phyloP scores from a whole-genome alignment of 2,329 filamentous ascomycete species.

The Elsinoe batatas region DNA sequence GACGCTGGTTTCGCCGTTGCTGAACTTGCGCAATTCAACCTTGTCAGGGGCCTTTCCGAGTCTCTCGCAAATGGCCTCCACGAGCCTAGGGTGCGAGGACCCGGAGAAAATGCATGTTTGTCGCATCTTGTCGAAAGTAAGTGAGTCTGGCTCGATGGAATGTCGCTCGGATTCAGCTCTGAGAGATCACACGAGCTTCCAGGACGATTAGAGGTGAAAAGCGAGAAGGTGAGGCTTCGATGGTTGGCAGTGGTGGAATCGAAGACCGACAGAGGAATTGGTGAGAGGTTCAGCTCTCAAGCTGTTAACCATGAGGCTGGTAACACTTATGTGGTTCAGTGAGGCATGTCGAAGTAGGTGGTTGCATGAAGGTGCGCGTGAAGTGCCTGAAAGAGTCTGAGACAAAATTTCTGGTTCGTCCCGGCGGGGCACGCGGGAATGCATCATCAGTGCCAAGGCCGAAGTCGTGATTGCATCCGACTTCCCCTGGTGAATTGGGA shows the following conservation, averaged over 20 bases:
- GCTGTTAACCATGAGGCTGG: conserved; percentile 3
- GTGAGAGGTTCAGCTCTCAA: conserved; percentile 3
- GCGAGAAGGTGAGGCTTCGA: not conserved
- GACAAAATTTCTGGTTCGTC: conserved; percentile 8
- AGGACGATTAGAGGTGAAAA: not conserved
- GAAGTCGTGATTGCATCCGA: not conserved
- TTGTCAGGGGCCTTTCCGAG: conserved; percentile 51
- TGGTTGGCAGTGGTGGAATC: not conserved
- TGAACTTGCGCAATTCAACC: conserved; percentile 55
- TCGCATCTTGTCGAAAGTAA: conserved; percentile 41
- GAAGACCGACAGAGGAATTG: not conserved
- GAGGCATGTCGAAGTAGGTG: not conserved
- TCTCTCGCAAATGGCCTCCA: conserved; percentile 56
- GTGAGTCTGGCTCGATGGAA: not conserved
- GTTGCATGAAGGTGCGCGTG: not conserved
- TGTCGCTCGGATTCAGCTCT: not conserved
- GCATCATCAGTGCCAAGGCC: conserved; percentile 3
- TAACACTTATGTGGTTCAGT: not conserved
- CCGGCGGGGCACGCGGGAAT: not conserved
- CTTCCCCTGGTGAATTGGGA: not conserved
- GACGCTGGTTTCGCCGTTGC: conserved; percentile 61
- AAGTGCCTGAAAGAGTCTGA: not conserved
- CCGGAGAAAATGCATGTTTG: conserved; percentile 59
- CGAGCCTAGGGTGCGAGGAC: conserved; percentile 53
- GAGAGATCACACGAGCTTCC: not conserved